These are phyloP conservation scores for Spinacia oleracea DNA, from an alignment of 179 eudicot genomes.

Conservation along the genomic window DNA sequence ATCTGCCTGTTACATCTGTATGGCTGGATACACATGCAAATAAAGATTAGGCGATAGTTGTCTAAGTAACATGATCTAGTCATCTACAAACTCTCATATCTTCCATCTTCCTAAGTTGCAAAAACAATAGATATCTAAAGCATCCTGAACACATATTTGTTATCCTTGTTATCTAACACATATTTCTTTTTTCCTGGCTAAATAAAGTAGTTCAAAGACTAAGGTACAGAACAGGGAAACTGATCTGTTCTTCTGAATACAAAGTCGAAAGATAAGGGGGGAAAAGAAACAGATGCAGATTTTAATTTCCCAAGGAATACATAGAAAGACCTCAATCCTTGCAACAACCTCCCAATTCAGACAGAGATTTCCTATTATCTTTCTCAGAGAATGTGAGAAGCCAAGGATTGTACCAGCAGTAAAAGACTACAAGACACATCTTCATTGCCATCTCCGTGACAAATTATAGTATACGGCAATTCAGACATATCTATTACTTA, in stretches of 20 bases:
- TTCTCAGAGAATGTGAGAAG: not conserved
- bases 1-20: constrained; percentile 54
- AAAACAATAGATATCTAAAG: not conserved
- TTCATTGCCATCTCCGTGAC: not conserved
- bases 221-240: not conserved
- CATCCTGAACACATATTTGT: not conserved
- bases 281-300: not conserved
- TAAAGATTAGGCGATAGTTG: not conserved
- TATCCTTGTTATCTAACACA: not conserved
- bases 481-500: too few species aligned
- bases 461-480: not conserved
- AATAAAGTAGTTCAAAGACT: not conserved
- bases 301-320: not conserved
- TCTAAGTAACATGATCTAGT: not conserved
- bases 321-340: not conserved
- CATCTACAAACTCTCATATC: not conserved
- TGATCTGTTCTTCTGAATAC: not conserved
- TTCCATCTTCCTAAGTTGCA: not conserved
- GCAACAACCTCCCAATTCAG: not conserved
- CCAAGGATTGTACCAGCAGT: not conserved
- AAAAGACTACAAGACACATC: not conserved
- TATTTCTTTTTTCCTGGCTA: not conserved
- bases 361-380: not conserved
- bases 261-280: not conserved
- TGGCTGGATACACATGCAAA: constrained; percentile 34